phyloP scores from a whole-genome alignment of 2,329 filamentous ascomycete genomes.

The Trichoderma lentiforme region DNA sequence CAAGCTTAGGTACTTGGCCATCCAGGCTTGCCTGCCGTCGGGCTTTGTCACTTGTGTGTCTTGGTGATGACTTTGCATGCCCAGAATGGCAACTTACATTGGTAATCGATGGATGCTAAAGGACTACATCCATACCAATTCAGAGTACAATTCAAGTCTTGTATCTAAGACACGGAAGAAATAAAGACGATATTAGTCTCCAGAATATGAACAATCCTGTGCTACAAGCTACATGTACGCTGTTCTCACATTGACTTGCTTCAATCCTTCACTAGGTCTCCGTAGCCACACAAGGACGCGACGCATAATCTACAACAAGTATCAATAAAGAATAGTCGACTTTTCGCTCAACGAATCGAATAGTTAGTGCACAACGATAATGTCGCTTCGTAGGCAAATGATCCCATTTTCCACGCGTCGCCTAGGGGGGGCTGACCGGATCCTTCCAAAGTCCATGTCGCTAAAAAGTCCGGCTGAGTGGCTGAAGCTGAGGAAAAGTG shows the following conservation, averaged over 20 bases:
- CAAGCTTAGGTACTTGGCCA: neutral
- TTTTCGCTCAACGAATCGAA: neutral
- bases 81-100: neutral
- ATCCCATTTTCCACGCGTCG: neutral
- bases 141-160: neutral
- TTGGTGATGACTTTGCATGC: neutral
- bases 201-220: neutral
- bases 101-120: neutral
- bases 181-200: neutral
- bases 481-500: neutral
- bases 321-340: neutral
- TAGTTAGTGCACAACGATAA: neutral
- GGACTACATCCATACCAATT: neutral
- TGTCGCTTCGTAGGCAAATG: neutral
- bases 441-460: neutral
- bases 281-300: too few relatives aligned
- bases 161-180: neutral
- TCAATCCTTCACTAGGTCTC: neutral
- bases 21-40: neutral
- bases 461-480: slow-evolving; percentile 8
- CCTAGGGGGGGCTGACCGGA: neutral
- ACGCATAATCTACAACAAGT: neutral
- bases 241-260: neutral
- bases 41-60: neutral
- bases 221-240: neutral